These are phyloP conservation scores for Colletotrichum shisoi DNA, from an alignment of 2,329 filamentous ascomycete species.

Conservation along the genomic window DNA sequence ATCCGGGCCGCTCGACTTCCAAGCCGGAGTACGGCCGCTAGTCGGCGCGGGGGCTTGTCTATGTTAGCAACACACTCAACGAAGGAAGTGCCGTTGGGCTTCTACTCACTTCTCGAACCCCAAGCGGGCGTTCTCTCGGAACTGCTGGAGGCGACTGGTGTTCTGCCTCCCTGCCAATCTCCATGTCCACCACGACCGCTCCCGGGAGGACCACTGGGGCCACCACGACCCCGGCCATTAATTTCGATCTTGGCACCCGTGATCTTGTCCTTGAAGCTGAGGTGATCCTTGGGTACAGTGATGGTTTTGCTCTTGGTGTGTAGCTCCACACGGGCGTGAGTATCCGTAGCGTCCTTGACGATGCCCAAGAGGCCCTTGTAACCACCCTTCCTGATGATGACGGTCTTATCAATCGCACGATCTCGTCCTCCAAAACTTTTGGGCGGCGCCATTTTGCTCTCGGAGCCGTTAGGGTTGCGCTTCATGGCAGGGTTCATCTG, in stretches of 20 bases:
- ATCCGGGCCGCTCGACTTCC: conserved; percentile 58
- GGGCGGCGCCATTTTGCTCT: conserved; percentile 70
- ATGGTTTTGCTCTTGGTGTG: conserved; percentile 95
- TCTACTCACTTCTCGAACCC: conserved; percentile 70
- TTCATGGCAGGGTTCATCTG: conserved; percentile 93
- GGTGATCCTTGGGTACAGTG: conserved; percentile 78
- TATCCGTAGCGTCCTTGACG: conserved; percentile 92
- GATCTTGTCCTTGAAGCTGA: conserved; percentile 85
- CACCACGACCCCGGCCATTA: conserved; percentile 59
- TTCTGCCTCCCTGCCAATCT: conserved; percentile 72
- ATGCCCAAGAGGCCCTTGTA: conserved; percentile 95
- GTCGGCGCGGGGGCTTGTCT: conserved; percentile 61
- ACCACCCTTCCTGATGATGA: conserved; percentile 83
- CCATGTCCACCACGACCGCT: conserved; percentile 56
- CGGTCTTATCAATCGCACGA: conserved; percentile 86
- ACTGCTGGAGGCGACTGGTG: conserved; percentile 67
- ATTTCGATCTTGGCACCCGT: conserved; percentile 82
- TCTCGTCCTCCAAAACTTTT: conserved; percentile 78
- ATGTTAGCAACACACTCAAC: conserved; percentile 42
- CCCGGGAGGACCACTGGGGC: conserved; percentile 52
- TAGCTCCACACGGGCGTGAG: conserved; percentile 85
- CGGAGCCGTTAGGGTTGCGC: conserved; percentile 67
- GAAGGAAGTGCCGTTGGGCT: conserved; percentile 41
- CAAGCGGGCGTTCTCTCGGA: conserved; percentile 79
- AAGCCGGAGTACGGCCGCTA: conserved; percentile 69